Percentiles rank a stretch among this genome's conserved stretches.
Conservation (phyloP, 306 rosid species). For the Crotalaria pallida region DNA sequence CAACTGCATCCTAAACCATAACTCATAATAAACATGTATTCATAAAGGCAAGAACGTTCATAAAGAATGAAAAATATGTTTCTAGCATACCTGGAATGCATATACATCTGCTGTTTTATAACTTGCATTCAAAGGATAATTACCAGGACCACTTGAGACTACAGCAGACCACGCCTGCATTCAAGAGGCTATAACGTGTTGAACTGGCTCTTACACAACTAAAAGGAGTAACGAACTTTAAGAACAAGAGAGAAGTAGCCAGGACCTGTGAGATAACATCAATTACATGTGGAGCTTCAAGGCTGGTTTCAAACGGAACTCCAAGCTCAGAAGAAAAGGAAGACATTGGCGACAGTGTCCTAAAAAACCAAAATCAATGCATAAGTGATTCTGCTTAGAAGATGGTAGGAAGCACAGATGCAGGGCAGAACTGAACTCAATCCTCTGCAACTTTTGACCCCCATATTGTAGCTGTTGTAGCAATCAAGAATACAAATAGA, state of each 20-base stretch:
- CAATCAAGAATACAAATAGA: neutral
- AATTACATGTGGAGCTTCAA: conserved; percentile 96
- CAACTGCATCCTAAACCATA: conserved; percentile 73
- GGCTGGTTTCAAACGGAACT: conserved; percentile 71
- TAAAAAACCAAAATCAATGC: conserved; percentile 29
- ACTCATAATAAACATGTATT: conserved; percentile 18
- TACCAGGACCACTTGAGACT: conserved; percentile 74
- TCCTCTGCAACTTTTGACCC: neutral
- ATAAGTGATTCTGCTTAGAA: conserved; percentile 5
- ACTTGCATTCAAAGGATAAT: conserved; percentile 85
- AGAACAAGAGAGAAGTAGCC: conserved; percentile 11
- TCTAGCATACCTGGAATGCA: conserved; percentile 65
- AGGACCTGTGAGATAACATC: conserved; percentile 77
- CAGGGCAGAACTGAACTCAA: neutral
- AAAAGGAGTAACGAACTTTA: conserved; percentile 14
- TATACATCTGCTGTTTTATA: conserved; percentile 84
- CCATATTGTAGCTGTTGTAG: conserved; percentile 4
- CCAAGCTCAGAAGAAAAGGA: conserved; percentile 97
- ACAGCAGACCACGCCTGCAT: conserved; percentile 90
- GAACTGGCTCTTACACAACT: conserved; percentile 22
- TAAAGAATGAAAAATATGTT: neutral
- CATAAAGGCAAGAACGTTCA: neutral
- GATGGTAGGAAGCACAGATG: conserved; percentile 5
- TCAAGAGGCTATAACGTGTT: conserved; percentile 23
- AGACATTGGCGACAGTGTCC: conserved; percentile 90